Conservation (phyloP, 352 stramenopile genomes). For the Elongisporangium prolatum region DNA sequence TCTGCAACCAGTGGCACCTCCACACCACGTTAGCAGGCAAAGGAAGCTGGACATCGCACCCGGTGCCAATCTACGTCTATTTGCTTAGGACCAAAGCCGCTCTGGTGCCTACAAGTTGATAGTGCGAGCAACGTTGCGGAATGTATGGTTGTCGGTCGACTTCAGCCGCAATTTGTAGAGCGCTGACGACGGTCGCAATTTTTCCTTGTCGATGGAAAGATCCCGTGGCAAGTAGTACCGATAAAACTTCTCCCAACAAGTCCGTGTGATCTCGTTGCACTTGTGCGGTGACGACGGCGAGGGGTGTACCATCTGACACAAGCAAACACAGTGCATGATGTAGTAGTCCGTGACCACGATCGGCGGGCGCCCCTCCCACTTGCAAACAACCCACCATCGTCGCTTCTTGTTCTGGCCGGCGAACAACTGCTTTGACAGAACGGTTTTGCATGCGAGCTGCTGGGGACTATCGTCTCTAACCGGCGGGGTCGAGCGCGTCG, state of each 20-base stretch:
- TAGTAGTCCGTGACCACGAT: conserved; percentile 20
- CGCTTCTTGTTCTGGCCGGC: conserved; percentile 3
- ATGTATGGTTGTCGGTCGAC: no score
- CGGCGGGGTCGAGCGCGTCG: neutral
- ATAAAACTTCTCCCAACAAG: conserved; percentile 19
- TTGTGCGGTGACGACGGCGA: conserved; percentile 3
- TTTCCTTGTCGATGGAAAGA: conserved; percentile 11
- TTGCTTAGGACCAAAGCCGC: no score
- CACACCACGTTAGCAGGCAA: no score
- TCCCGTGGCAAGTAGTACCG: conserved; percentile 10
- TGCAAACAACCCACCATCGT: conserved; percentile 14
- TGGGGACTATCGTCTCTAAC: neutral
- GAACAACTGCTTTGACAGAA: conserved; percentile 11
- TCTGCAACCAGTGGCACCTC: no score
- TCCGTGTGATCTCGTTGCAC: conserved; percentile 8
- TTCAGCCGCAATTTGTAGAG: no score
- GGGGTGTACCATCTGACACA: conserved; percentile 9
- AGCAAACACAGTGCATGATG: conserved; percentile 11
- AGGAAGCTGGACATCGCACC: no score
- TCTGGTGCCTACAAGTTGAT: no score
- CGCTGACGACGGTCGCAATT: no score
- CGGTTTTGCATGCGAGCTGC: conserved; percentile 1
- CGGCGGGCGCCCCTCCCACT: conserved; percentile 12
- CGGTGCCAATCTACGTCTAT: no score
- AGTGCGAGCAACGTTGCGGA: no score